phyloP scores from a whole-genome alignment of 768 basidiomycete genomes.

The Kwoniella dejecticola region DNA sequence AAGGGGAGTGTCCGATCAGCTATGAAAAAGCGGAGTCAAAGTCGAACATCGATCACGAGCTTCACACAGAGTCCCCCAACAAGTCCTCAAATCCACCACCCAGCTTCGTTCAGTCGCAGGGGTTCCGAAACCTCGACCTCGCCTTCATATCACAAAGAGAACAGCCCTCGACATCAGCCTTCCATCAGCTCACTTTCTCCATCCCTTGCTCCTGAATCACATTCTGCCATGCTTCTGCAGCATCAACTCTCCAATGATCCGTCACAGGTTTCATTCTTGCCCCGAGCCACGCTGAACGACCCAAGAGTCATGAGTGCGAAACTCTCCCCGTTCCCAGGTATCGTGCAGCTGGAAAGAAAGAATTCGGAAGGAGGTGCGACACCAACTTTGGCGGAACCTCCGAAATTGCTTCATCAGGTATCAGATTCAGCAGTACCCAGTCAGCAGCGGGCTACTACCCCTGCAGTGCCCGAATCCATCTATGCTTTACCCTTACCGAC shows the following conservation, averaged over 20 bases:
- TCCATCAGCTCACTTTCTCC: constrained; percentile 38
- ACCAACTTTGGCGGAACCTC: constrained; percentile 13
- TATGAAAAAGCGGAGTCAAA: constrained; percentile 44
- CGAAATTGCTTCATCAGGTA: constrained; percentile 44
- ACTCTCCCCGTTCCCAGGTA: constrained; percentile 86
- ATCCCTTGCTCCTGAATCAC: constrained; percentile 20
- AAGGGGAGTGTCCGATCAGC: constrained; percentile 35
- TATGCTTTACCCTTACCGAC: constrained; percentile 35
- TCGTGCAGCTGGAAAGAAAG: constrained; percentile 64
- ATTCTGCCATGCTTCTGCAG: constrained; percentile 53
- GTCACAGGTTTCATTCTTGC: constrained; percentile 65
- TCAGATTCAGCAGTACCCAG: constrained; percentile 51
- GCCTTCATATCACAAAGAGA: constrained; percentile 57
- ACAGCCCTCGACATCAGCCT: constrained; percentile 45
- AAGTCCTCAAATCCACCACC: constrained; percentile 24
- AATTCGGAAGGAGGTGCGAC: constrained; percentile 5
- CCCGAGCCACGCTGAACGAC: constrained; percentile 71
- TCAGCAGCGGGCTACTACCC: constrained; percentile 26
- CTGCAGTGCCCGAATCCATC: constrained; percentile 27
- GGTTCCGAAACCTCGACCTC: constrained; percentile 38
- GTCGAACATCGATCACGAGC: constrained; percentile 24
- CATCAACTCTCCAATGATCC: constrained; percentile 66
- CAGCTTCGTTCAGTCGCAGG: constrained; percentile 25
- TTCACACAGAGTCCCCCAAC: constrained; percentile 21
- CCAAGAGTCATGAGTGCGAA: constrained; percentile 74